Evolutionary conservation across 352 stramenopile species (phyloP).

Genomic region (Pythium grandisporangium): DNA sequence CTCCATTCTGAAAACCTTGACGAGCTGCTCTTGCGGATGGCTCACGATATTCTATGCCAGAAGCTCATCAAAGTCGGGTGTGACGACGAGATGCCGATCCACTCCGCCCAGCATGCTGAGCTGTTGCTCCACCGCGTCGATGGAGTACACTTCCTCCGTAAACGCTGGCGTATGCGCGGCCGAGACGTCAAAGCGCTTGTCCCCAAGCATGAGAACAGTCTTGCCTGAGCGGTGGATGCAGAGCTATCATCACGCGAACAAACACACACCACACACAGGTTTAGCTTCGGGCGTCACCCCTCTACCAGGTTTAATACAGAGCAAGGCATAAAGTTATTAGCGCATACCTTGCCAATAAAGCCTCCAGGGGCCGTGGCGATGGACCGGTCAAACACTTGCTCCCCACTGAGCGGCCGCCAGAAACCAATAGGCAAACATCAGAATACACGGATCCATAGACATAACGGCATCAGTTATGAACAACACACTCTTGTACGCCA

Average conservation of each 20-base stretch:
- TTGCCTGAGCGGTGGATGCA: conserved; percentile 81
- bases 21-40: too few species aligned
- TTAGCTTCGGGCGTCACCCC: too few species aligned
- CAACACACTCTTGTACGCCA: not conserved
- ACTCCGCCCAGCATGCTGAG: conserved; percentile 66
- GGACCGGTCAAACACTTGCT: conserved; percentile 62
- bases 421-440: too few species aligned
- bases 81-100: conserved; percentile 76
- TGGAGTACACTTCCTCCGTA: conserved; percentile 76
- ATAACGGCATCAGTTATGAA: not conserved
- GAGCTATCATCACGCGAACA: conserved; percentile 23
- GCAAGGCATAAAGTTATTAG: too few species aligned
- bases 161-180: conserved; percentile 72
- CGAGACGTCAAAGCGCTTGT: conserved; percentile 82
- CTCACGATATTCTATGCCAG: conserved; percentile 58
- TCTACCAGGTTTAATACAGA: too few species aligned
- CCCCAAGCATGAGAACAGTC: conserved; percentile 75
- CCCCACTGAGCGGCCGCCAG: too few species aligned
- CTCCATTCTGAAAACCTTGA: too few species aligned
- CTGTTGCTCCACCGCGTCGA: conserved; percentile 63
- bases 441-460: too few species aligned
- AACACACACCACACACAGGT: too few species aligned
- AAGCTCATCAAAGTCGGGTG: conserved; percentile 77
- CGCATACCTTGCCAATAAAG: conserved; percentile 70
- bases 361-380: conserved; percentile 58